phyloP scores from a whole-genome alignment of 164 flowering plant genomes.

The Annona squamosa region DNA sequence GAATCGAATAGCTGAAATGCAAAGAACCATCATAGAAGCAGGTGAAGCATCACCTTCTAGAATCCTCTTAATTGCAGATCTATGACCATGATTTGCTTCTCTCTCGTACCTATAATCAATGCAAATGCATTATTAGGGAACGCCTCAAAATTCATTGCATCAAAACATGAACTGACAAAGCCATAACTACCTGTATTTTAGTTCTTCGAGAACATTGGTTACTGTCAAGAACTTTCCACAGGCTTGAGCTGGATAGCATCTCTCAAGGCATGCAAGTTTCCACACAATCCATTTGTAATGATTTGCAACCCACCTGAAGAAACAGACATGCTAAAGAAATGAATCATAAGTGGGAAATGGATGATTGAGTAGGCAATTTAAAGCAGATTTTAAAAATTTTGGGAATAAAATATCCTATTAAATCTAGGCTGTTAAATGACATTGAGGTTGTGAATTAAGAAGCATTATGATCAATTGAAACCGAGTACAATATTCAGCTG shows the following conservation, averaged over 20 bases:
- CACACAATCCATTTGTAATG: slow-evolving; percentile 98
- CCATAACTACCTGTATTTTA: slow-evolving; percentile 65
- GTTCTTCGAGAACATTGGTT: slow-evolving; percentile 80
- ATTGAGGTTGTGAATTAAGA: too few species aligned
- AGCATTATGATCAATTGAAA: too few species aligned
- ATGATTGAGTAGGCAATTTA: not conserved
- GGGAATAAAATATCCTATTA: slow-evolving; percentile 12
- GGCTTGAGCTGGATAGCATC: slow-evolving; percentile 48
- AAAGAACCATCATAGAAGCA: slow-evolving; percentile 66
- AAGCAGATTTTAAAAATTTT: slow-evolving; percentile 24
- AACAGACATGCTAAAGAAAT: not conserved
- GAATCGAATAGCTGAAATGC: slow-evolving; percentile 60
- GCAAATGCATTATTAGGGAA: slow-evolving; percentile 2
- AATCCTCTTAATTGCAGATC: slow-evolving; percentile 82
- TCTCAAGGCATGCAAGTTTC: slow-evolving; percentile 93
- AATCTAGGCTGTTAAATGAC: too few species aligned
- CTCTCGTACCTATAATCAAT: slow-evolving; percentile 68
- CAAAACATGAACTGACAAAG: slow-evolving; percentile 3
- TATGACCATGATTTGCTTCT: slow-evolving; percentile 90
- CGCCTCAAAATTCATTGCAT: not conserved
- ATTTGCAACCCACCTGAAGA: slow-evolving; percentile 82
- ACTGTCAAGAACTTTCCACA: slow-evolving; percentile 53
- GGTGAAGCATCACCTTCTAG: slow-evolving; percentile 83
- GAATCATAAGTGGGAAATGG: not conserved
- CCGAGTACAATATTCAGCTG: too few species aligned